These are phyloP conservation scores for Trametes sp. DNA, from an alignment of 1,284 basidiomycete species.

Conservation along the genomic window DNA sequence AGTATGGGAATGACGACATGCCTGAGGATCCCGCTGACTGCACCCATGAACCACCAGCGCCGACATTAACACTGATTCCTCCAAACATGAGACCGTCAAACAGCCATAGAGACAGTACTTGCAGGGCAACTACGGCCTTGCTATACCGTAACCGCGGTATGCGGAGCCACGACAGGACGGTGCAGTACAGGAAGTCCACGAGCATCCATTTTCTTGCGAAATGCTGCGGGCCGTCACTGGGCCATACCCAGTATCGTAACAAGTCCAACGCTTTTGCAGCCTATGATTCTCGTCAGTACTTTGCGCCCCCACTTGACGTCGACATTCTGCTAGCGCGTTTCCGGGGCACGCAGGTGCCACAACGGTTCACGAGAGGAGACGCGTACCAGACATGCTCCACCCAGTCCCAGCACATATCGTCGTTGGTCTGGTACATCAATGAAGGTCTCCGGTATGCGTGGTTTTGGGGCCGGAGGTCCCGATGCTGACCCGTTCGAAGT, in stretches of 20 bases:
- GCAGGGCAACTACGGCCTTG: constrained; percentile 64
- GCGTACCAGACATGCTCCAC: constrained; percentile 53
- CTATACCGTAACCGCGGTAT: constrained; percentile 82
- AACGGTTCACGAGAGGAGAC: constrained; percentile 2
- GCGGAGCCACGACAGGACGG: constrained; percentile 68
- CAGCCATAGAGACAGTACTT: constrained; percentile 64
- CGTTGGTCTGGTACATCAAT: constrained; percentile 55
- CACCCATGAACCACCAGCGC: constrained; percentile 7
- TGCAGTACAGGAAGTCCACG: constrained; percentile 69
- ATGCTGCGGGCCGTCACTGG: constrained; percentile 40
- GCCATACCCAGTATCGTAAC: constrained; percentile 56
- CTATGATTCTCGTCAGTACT: constrained; percentile 41
- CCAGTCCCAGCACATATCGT: constrained; percentile 54
- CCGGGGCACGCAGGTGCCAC: background rate
- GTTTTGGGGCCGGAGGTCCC: constrained; percentile 24
- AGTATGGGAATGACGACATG: background rate
- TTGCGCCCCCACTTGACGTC: too few species aligned
- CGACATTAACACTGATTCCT: constrained; percentile 49
- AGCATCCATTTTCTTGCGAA: constrained; percentile 74
- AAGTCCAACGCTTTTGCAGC: constrained; percentile 75
- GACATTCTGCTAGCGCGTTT: background rate
- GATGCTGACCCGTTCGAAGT: constrained; percentile 16
- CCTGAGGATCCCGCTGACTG: constrained; percentile 20
- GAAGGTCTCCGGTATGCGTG: constrained; percentile 44
- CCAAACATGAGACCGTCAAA: constrained; percentile 79